Evolutionary conservation across 2,329 filamentous ascomycete species (phyloP), one percentile per base, ranked within the genome.

Genomic region (Calonectria multiphialidica): DNA sequence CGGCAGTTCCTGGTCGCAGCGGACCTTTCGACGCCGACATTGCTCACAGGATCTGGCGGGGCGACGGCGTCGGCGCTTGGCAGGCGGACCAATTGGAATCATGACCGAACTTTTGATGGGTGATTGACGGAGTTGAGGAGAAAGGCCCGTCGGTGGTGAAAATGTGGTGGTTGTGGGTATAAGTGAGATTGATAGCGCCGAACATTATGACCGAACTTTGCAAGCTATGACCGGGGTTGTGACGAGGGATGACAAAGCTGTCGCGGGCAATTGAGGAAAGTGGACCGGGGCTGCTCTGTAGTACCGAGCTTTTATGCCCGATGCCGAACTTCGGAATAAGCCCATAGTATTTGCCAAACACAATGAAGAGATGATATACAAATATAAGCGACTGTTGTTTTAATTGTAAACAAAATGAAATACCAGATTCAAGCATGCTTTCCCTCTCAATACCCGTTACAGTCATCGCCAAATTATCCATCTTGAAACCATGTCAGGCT

Each of bases 31-130:
- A 53, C 77, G 75, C 2, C 78, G 77, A 18, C 78, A 79, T 55
- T 79, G 78, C 62, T 79, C 77, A 35, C 78, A 79, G 5, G 78
- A 79, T 23, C 72, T 69, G 23, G 78, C 78, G 3, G 77, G 76
- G 18, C 78, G 74, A 1, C 78, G 77, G 44, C 78, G 71, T 9
- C 78, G 78, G 33, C 77, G 77, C 61, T 78, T 79, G 18, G 68
- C n/a, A 6, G 65, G 63, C n/a, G 70, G 50, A 9, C 71, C 75
- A 6, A 50, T 62, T 35, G 77, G 65, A 18, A 65, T 55, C 68
- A 65, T 70, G 33, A 42, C 30, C 8, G 50, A 50, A 18, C 12
- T 16, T 49, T 57, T 21, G 7, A 37, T 33, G 30, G 30, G 5
- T 30, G 45, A 30, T 7, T 33, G 13, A 59, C 50, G 55, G 66